phyloP scores from a whole-genome alignment of 257 asterid species.

The Marsdenia floribunda region DNA sequence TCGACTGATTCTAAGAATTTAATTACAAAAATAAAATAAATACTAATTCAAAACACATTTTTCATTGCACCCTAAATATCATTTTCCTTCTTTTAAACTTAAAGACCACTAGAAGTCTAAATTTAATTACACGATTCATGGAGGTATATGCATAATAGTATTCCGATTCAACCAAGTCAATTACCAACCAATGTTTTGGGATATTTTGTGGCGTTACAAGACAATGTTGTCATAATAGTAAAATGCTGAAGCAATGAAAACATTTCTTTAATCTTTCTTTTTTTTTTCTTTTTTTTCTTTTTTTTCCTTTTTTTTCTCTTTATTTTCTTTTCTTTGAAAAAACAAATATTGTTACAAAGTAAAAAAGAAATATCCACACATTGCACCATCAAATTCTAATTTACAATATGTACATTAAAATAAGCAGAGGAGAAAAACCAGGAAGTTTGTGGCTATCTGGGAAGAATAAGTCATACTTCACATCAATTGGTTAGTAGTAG shows the following conservation, averaged over 20 bases:
- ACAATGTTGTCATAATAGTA: background rate
- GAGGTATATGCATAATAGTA: background rate
- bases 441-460: conserved; percentile 14
- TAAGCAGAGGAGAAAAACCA: conserved; percentile 22
- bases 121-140: background rate
- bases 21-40: too few species aligned
- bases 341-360: conserved; percentile 22
- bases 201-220: background rate
- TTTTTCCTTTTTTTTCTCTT: background rate
- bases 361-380: conserved; percentile 16
- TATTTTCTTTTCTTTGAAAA: conserved; percentile 16
- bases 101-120: background rate
- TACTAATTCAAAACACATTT: too few species aligned
- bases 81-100: too few species aligned
- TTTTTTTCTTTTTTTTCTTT: background rate
- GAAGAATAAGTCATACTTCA: conserved; percentile 18
- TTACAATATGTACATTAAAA: conserved; percentile 34
- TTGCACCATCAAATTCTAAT: conserved; percentile 26
- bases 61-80: background rate
- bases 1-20: too few species aligned
- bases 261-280: background rate
- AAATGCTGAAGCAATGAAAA: background rate
- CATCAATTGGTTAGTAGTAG: conserved; percentile 31
- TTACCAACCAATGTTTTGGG: background rate
- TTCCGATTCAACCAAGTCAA: background rate